Evolutionary conservation across 176 grass and related monocot genomes (phyloP).

Genomic region (Musa schizocarpa): DNA sequence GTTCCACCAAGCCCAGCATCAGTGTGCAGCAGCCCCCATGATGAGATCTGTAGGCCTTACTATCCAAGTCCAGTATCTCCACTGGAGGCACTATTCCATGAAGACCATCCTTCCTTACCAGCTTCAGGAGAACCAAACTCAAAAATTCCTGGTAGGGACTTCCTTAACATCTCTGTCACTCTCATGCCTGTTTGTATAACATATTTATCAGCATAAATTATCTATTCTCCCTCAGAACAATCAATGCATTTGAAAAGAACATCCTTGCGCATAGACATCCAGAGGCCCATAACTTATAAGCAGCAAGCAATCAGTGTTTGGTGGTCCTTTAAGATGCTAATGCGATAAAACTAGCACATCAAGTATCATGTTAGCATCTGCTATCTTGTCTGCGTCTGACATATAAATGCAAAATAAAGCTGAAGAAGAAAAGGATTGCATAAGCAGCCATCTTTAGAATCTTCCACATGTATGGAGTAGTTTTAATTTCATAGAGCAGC

Average conservation of each 20-base stretch:
- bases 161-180: not conserved
- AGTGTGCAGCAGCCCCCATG: constrained; percentile 65
- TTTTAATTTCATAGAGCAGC: too few species aligned
- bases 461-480: not conserved
- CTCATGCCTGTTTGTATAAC: not conserved
- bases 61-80: constrained; percentile 70
- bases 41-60: constrained; percentile 62
- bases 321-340: not conserved
- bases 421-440: not conserved
- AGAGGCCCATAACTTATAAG: not conserved
- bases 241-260: not conserved
- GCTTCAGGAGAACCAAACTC: constrained; percentile 27
- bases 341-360: not conserved
- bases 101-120: constrained; percentile 34
- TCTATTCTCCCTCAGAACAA: not conserved
- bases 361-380: too few species aligned
- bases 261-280: not conserved
- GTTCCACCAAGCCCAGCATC: constrained; percentile 92
- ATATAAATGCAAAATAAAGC: not conserved
- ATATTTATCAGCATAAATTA: not conserved
- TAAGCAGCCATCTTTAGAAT: not conserved
- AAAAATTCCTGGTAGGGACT: constrained; percentile 32
- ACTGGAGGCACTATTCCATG: constrained; percentile 24
- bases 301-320: not conserved
- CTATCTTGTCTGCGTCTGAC: not conserved